Evolutionary conservation across 2,329 filamentous ascomycete genomes (phyloP), one percentile per base, ranked within the genome.

Genomic region (Cladosporium sp.): DNA sequence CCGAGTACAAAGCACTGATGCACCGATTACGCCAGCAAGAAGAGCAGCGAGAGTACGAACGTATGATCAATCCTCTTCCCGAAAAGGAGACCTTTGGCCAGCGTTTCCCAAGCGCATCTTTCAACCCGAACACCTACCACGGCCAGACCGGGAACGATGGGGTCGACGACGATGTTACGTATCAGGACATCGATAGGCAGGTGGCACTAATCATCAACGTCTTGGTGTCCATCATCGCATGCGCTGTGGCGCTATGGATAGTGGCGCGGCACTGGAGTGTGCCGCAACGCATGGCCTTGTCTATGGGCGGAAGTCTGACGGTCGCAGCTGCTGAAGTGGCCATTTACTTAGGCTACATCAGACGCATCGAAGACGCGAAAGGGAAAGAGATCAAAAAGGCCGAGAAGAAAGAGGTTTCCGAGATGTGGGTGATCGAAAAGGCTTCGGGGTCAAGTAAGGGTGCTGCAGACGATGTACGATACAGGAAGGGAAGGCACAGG

Each of bases 1-100:
- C 88, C 8, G 90, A 96, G 79, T 98, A 94, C 80, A 91, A 92
- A 77, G 90, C 89, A 7, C 83, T 97, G 1, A 98, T 98, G 92
- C 88, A 88, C 28, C 88, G 89, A 18, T 87, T 99, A 23, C 91
- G 92, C 68, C 87, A 85, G 67, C 89, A 95, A 73, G 90, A 94
- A 80, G 93, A 98, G 81, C 86, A 88, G 70, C 87, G 90, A 67
- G 85, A 87, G 62, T 99, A 98, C 81, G 86, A 92, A 70, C 88
- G 89, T 74, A 92, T 98, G 88, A 80, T 90, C 60, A 88, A 89
- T 68, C 86, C 89, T 1, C 78, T 81, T 1, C 78, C 83, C 0
- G 77, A 80, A 1, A 75, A 81, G 67, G 87, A 91, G 69, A 83
- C 85, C 21, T 89, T 90, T 72, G 78, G 82, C 33, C 83, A 87